Evolutionary conservation across 495 filamentous ascomycete species (phyloP), one percentile per base, ranked within the genome.

Genomic region (Xylaria scruposa): DNA sequence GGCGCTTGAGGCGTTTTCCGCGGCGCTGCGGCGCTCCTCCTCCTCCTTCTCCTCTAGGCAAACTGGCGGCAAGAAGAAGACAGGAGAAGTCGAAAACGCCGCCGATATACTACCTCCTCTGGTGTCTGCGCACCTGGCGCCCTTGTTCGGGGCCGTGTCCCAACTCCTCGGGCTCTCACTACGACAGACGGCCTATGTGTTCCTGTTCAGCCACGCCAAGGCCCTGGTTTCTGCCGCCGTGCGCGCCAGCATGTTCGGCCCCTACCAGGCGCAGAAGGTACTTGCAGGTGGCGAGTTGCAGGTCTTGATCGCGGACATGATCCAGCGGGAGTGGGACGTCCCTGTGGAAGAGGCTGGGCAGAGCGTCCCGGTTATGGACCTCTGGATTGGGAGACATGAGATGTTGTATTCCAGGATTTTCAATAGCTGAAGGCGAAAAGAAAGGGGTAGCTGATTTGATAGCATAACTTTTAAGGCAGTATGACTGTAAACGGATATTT

Each of bases 371-470:
- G 89, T 91, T 21, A 88, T 98, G 85, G 96, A 99, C 87, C 78
- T 99, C 56, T 99, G 95, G 94, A 85, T 97, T 70, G 96, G 97
- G 13, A 89, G 96, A 79, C 96, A 99, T 83, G 96, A 99, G 85
- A 80, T 97, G 78, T 81, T 99, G 49, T 99, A 99, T 83, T 97
- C 93, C 73, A 90, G 96, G 78, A 98, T 99, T 63, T 99, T 99
- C 76, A 98, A 99, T 79, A 87, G 86, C 67, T 89, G 68, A 79
- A n/a, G 15, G 17, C 33, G 26, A 31, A 26, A 56, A 26, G 29
- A 56, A n/a, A 54, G 51, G 21, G 3, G 51, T 54, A 9, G 8
- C 0, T 54, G 10, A 3, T 54, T 54, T 4, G 51, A 54, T 54
- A 0, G 24, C 9, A 12, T 5, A 29, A 13, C 17, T 56, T 31